Evolutionary conservation across 306 rosid genomes (phyloP).

Genomic region (Lagenaria siceraria): DNA sequence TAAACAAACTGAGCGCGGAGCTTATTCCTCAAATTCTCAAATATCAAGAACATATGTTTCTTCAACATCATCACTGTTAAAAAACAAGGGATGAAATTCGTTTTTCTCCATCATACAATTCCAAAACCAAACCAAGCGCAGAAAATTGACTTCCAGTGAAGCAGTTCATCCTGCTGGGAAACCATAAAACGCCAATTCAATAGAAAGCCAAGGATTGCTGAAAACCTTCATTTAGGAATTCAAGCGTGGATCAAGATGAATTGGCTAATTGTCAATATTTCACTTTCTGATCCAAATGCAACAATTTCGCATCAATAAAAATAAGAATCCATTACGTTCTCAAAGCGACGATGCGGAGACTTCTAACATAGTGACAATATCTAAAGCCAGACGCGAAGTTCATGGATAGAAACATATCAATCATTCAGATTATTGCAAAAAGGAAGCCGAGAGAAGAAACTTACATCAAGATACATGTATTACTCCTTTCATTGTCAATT

Average conservation of each 20-base stretch:
- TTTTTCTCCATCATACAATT: neutral
- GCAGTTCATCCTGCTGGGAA: neutral
- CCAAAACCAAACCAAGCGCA: neutral
- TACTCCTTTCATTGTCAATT: no score
- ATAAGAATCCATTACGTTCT: neutral
- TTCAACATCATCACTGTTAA: neutral
- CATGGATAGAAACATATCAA: neutral
- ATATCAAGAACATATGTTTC: neutral
- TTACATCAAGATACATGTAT: conserved; percentile 57
- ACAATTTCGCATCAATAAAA: neutral
- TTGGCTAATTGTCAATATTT: neutral
- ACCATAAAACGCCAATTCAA: neutral
- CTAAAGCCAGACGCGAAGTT: neutral
- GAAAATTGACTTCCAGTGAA: neutral
- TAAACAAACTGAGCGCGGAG: neutral
- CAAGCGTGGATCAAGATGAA: neutral
- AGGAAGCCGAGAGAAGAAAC: neutral
- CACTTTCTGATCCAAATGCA: neutral
- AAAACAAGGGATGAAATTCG: no score
- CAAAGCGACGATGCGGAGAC: neutral
- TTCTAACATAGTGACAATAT: neutral
- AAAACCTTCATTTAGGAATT: neutral
- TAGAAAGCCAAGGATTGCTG: neutral
- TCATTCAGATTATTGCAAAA: neutral
- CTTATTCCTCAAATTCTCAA: neutral